phyloP scores from a whole-genome alignment of 1,284 basidiomycete species.

The Microbotryum saponariae region DNA sequence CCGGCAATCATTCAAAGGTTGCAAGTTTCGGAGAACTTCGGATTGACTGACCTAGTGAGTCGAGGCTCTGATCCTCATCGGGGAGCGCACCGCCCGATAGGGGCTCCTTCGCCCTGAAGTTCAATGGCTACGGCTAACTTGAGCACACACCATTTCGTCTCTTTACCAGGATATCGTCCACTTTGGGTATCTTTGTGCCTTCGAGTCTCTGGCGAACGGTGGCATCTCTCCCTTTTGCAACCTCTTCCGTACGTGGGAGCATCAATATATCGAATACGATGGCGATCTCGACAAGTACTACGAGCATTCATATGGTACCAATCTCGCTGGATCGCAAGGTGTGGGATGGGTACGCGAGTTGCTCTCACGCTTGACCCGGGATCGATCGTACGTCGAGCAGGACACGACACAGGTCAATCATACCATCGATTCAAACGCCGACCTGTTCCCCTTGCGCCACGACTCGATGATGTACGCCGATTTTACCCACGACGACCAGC shows the following conservation, averaged over 20 bases:
- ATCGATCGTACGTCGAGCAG: constrained; percentile 44
- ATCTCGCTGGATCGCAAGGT: constrained; percentile 35
- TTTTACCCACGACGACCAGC: constrained; percentile 29
- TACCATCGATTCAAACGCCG: constrained; percentile 58
- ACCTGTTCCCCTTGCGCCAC: constrained; percentile 55
- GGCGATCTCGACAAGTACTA: constrained; percentile 71
- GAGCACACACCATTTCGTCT: constrained; percentile 65
- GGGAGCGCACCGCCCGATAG: no score
- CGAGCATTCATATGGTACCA: constrained; percentile 34
- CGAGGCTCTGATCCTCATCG: no score
- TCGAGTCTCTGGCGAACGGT: constrained; percentile 42
- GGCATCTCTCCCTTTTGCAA: no score
- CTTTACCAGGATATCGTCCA: constrained; percentile 51
- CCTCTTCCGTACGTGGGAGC: no score
- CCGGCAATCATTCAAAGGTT: no score
- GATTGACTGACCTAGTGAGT: no score
- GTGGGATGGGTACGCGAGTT: constrained; percentile 79
- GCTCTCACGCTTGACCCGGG: constrained; percentile 60
- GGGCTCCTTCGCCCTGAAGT: constrained; percentile 1
- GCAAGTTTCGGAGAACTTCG: no score
- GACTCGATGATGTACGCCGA: constrained; percentile 20
- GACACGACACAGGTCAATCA: constrained; percentile 55
- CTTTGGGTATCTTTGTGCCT: constrained; percentile 67
- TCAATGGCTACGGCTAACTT: constrained; percentile 47
- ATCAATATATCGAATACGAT: constrained; percentile 35